These are phyloP conservation scores for Cercospora sesami DNA, from an alignment of 2,329 filamentous ascomycete genomes.

Conservation along the genomic window DNA sequence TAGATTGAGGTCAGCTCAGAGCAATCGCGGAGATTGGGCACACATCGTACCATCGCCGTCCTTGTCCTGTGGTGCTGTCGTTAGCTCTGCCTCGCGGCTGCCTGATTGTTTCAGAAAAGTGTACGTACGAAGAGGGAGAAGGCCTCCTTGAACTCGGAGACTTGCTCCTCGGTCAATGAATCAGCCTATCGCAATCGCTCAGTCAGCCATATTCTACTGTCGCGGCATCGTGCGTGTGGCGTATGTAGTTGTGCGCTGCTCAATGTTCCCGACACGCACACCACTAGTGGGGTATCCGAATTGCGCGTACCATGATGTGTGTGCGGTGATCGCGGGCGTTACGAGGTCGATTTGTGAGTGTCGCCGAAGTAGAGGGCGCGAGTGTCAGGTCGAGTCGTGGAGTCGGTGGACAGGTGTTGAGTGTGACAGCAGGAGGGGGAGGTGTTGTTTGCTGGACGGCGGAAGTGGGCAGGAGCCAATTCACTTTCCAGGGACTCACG, in stretches of 20 bases:
- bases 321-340: slow-evolving; percentile 11
- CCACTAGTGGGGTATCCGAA: slow-evolving; percentile 28
- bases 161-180: slow-evolving; percentile 98
- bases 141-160: slow-evolving; percentile 99
- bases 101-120: slow-evolving; percentile 10
- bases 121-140: slow-evolving; percentile 98
- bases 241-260: not conserved
- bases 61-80: slow-evolving; percentile 51
- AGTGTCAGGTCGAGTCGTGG: not conserved
- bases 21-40: not conserved
- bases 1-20: not conserved
- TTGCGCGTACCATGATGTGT: slow-evolving; percentile 33
- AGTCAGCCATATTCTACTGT: slow-evolving; percentile 20
- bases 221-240: not conserved
- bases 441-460: slow-evolving; percentile 10
- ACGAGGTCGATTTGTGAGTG: not conserved
- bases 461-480: slow-evolving; percentile 14
- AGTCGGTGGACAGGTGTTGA: not conserved
- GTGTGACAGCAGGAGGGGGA: slow-evolving; percentile 9
- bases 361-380: not conserved
- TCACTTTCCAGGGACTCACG: slow-evolving; percentile 1
- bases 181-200: slow-evolving; percentile 68
- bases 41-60: slow-evolving; percentile 54
- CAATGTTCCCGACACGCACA: slow-evolving; percentile 5
- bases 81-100: slow-evolving; percentile 26